Percentiles rank a stretch among this genome's conserved stretches.
Evolutionary conservation across 441 rosid genomes (phyloP).

Genomic region (Corymbia calophylla): DNA sequence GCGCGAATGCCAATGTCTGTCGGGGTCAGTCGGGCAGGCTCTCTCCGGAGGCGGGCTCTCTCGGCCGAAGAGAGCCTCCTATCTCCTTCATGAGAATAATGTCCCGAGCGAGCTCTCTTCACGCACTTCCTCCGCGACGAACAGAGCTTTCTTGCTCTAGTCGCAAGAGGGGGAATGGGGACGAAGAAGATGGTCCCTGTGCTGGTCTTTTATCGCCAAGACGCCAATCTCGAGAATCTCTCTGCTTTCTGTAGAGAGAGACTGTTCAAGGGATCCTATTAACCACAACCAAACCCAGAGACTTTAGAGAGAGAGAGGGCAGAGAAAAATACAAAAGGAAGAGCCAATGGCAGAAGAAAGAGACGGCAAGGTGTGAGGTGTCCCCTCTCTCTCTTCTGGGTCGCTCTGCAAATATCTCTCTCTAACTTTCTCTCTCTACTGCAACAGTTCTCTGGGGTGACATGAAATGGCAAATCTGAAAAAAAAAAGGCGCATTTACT

Average conservation of each 20-base stretch:
- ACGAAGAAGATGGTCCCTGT: not conserved
- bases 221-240: constrained; percentile 52
- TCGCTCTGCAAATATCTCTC: not conserved
- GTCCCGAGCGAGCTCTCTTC: not conserved
- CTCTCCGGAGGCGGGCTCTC: constrained; percentile 51
- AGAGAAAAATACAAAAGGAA: constrained; percentile 7
- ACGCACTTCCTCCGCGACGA: not conserved
- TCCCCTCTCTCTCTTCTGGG: not conserved
- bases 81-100: constrained; percentile 40
- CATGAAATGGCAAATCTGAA: not conserved
- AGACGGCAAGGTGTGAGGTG: not conserved
- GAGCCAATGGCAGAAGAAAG: constrained; percentile 8
- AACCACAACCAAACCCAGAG: not conserved
- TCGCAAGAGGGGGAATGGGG: not conserved
- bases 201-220: constrained; percentile 31
- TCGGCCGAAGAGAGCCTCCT: constrained; percentile 60
- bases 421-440: not conserved
- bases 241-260: not conserved
- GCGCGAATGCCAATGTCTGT: not conserved
- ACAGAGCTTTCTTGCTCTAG: not conserved
- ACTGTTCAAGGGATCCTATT: not conserved
- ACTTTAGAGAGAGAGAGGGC: not conserved
- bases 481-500: not conserved
- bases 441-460: not conserved
- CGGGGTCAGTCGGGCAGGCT: not conserved